These are phyloP conservation scores for Boeremia lycopersici DNA, from an alignment of 2,329 filamentous ascomycete species.

Conservation along the genomic window DNA sequence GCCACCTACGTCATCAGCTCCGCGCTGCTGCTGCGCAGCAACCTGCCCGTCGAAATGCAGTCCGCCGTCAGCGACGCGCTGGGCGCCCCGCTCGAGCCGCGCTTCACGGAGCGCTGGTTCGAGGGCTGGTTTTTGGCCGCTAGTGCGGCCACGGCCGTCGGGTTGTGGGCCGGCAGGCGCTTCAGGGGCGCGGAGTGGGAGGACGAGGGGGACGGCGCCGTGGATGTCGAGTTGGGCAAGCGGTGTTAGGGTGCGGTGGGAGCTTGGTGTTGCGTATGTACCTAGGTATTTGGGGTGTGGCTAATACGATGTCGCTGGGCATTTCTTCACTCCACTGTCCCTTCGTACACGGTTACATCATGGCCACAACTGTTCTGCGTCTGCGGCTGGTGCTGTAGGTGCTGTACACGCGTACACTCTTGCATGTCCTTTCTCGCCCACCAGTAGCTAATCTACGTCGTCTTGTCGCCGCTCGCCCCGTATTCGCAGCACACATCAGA, in stretches of 20 bases:
- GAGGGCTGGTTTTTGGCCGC: conserved; percentile 82
- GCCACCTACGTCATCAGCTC: conserved; percentile 86
- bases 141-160: conserved; percentile 68
- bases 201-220: conserved; percentile 49
- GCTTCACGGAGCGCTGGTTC: conserved; percentile 82
- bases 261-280: background rate
- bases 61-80: conserved; percentile 78
- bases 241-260: conserved; percentile 53
- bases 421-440: no score
- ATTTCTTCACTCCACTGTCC: no score
- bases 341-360: no score
- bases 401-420: no score
- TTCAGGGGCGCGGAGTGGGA: conserved; percentile 53
- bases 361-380: no score
- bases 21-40: conserved; percentile 76
- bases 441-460: no score
- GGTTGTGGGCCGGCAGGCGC: conserved; percentile 74
- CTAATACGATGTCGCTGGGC: no score
- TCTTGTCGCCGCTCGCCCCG: no score
- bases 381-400: no score
- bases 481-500: no score
- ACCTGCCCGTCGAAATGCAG: conserved; percentile 77
- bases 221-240: conserved; percentile 75
- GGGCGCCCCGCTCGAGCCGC: conserved; percentile 73
- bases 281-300: no score